Percentiles rank a stretch among this genome's conserved stretches.
These are phyloP conservation scores for Pyracantha coccinea DNA, from an alignment of 331 rosid genomes.

Conservation along the genomic window DNA sequence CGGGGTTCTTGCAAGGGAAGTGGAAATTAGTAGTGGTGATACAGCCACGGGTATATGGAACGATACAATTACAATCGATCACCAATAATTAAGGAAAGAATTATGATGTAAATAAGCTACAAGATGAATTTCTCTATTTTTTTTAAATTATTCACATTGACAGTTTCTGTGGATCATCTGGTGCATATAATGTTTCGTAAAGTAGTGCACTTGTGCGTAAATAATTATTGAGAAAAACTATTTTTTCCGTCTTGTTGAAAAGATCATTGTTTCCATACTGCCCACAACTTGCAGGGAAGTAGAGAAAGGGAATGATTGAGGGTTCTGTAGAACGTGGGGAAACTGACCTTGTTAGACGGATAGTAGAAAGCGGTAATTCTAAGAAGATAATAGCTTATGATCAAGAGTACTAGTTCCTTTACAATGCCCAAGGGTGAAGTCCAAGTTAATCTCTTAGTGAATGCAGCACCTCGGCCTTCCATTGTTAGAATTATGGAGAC, in stretches of 20 bases:
- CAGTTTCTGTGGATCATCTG: background rate
- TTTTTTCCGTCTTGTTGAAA: background rate
- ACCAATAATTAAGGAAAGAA: background rate
- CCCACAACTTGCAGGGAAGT: slow-evolving; percentile 12
- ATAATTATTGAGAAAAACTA: background rate
- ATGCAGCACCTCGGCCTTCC: slow-evolving; percentile 11
- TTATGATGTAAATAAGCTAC: background rate
- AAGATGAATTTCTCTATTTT: background rate
- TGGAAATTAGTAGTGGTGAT: background rate
- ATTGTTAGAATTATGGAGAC: slow-evolving; percentile 2
- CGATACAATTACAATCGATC: background rate
- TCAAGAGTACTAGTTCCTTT: slow-evolving; percentile 6
- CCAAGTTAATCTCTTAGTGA: slow-evolving; percentile 5
- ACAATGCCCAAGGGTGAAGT: slow-evolving; percentile 16
- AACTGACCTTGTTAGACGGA: background rate
- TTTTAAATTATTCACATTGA: background rate
- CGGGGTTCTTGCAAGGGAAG: background rate
- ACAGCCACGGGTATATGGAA: background rate
- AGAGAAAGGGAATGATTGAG: slow-evolving; percentile 17
- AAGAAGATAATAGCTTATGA: slow-evolving; percentile 10
- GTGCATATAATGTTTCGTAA: background rate
- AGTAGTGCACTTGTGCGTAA: background rate
- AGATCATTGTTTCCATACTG: background rate
- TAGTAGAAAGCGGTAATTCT: background rate
- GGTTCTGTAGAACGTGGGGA: slow-evolving; percentile 5